Conservation (phyloP, 2,329 filamentous ascomycete species). For the Chlorencoelia australis region DNA sequence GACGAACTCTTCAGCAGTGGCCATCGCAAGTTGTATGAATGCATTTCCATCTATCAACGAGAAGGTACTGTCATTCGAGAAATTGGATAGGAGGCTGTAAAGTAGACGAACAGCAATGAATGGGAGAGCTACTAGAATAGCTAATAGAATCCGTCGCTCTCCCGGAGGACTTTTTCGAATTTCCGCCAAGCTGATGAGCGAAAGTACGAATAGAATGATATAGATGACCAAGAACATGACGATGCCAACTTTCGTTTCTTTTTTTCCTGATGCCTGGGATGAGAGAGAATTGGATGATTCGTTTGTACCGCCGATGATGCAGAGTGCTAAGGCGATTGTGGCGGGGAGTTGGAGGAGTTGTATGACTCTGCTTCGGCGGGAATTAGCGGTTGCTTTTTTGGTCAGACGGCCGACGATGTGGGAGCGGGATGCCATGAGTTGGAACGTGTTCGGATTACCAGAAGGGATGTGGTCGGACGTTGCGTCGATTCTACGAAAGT, state of each 20-base stretch:
- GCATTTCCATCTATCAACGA: conserved; percentile 17
- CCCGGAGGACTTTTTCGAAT: conserved; percentile 19
- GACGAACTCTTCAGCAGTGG: conserved; percentile 24
- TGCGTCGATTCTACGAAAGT: conserved; percentile 14
- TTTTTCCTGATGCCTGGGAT: conserved; percentile 14
- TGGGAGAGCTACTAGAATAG: conserved; percentile 22
- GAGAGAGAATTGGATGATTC: conserved; percentile 10
- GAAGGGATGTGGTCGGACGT: conserved; percentile 14
- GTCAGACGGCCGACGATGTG: not conserved
- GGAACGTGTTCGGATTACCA: not conserved
- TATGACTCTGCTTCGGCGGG: conserved; percentile 20
- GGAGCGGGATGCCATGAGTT: not conserved
- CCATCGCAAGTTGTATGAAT: conserved; percentile 25
- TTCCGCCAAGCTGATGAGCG: conserved; percentile 18
- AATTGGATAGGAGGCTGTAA: conserved; percentile 25
- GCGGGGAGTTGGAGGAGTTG: conserved; percentile 22
- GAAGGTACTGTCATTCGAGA: conserved; percentile 18
- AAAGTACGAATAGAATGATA: conserved; percentile 14
- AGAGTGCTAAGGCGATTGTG: conserved; percentile 22
- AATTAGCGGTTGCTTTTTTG: conserved; percentile 15
- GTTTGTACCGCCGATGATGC: conserved; percentile 23
- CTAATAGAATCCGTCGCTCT: conserved; percentile 24
- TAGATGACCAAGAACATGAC: conserved; percentile 25
- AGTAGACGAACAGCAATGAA: conserved; percentile 25
- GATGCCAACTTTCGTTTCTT: conserved; percentile 19